Percentiles rank a stretch among this genome's conserved stretches.
phyloP scores from a whole-genome alignment of 345 rosid genomes.

The Populus simonii region DNA sequence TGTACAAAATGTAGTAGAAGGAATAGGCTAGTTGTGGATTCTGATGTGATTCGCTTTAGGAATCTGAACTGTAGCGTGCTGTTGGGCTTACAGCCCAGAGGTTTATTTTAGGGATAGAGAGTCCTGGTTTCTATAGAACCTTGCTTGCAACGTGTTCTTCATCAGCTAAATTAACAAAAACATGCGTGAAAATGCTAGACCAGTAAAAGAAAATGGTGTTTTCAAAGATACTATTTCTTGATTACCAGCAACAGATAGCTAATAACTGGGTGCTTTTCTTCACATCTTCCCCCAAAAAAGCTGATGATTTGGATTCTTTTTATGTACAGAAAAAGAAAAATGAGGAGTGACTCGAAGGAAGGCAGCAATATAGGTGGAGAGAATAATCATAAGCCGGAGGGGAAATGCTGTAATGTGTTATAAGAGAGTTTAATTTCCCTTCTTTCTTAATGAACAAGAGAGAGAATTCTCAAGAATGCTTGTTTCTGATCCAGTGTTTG shows the following conservation, averaged over 20 bases:
- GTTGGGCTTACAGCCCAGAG: too few relatives aligned
- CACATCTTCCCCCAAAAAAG: not conserved
- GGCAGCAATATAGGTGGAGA: not conserved
- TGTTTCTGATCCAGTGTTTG: too few relatives aligned
- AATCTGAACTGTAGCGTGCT: too few relatives aligned
- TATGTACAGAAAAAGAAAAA: conserved; percentile 10
- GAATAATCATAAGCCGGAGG: not conserved
- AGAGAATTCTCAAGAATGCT: too few relatives aligned
- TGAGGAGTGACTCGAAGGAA: not conserved
- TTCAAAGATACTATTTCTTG: not conserved
- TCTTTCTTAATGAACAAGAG: too few relatives aligned
- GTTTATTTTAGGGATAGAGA: too few relatives aligned
- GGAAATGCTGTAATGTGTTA: too few relatives aligned
- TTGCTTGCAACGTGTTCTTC: not conserved
- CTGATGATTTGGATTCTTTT: not conserved
- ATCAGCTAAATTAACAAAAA: not conserved
- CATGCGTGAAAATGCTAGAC: not conserved
- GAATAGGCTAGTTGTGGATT: not conserved
- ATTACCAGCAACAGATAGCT: not conserved
- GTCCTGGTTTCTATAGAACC: not conserved
- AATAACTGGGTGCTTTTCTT: not conserved
- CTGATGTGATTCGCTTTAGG: not conserved
- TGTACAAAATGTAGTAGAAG: not conserved
- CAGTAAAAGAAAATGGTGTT: not conserved
- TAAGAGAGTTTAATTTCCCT: too few relatives aligned